Base-by-base conservation (phyloP, 768 basidiomycete genomes). In the Leccinellum albellum region DNA sequence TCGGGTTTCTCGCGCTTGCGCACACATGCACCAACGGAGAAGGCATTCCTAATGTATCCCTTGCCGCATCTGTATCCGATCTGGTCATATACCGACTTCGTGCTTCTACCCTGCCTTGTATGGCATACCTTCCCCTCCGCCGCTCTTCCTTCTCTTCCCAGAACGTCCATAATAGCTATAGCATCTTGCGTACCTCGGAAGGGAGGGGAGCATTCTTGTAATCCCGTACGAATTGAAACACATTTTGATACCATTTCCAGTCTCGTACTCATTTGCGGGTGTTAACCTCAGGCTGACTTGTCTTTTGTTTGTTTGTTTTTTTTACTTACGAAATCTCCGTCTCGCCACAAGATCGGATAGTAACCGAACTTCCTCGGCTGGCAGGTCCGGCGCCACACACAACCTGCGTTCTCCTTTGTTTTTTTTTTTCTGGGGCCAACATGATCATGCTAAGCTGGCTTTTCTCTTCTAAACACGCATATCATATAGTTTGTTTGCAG, bases 31-130 rank as follows among this genome's bases (percentile, higher is more conserved):
- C 50, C 56, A 64, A 51, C 50, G 61, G 60, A 64, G 61, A 59
- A 57, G 65, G 40, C 42, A 28, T 57, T 51, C 53, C 54, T 73
- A 59, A 64, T 73, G 53, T 62, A 62, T 58, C 54, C 32, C 42
- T n/a, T 57, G 54, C 59, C 62, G 40, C 40, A 64, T 62, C 55
- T 70, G 64, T 60, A 61, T 51, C 65, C 60, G 55, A 57, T 66
- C 46, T 56, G 54, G 58, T 21, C 23, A 45, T 55, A 60, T 59
- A 52, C 52, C 24, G 49, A 62, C 61, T 63, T 58, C 35, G 50
- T 51, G 47, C 61, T 66, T 60, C 57, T 46, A 51, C 60, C 50
- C 45, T 50, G 40, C 61, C 56, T 58, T 50, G 46, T 56, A 65
- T 58, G 42, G 58, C 53, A 50, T 52, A 37, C 50, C 32, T 51